Evolutionary conservation across 176 grass and related monocot genomes (phyloP), one percentile per base, ranked within the genome.

Genomic region (Chrysopogon serrulatus): DNA sequence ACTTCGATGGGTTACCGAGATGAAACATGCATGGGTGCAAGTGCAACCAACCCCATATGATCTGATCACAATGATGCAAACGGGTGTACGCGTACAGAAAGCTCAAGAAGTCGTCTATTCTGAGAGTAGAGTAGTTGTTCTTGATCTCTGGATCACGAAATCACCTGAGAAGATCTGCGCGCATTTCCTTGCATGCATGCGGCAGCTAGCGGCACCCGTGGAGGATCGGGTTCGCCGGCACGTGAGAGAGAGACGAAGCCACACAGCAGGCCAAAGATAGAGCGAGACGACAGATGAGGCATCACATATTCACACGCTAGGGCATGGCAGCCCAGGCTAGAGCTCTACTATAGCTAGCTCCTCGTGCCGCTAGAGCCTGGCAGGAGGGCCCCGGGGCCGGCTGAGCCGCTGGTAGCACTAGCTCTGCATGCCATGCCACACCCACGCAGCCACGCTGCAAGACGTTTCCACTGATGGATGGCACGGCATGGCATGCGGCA

Each of bases 101-200:
- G n/a, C n/a, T n/a, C n/a, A n/a, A n/a, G n/a, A n/a, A n/a, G n/a
- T n/a, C n/a, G n/a, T n/a, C n/a, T n/a, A n/a, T n/a, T n/a, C n/a
- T n/a, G n/a, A n/a, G n/a, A n/a, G n/a, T n/a, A n/a, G n/a, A n/a
- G n/a, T n/a, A n/a, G n/a, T n/a, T n/a, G n/a, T n/a, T 31, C 7
- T 49, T 62, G 48, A 39, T 60, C 24, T 85, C 48, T 19, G 83
- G 72, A 65, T 82, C 71, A 45, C 56, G 83, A 31, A 78, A 82
- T 78, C 88, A 78, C 79, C 88, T 86, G 83, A 64, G 88, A 90
- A 78, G 78, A 66, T 36, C 28, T 85, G 69, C 48, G 63, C 33
- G 62, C 70, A 85, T 63, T 81, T 70, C 30, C 21, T 56, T 70
- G 83, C 54, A 24, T 37, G 65, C 64, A 57, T 77, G 82, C 62